These are phyloP conservation scores for Solanum appendiculatum DNA, from an alignment of 257 asterid genomes.

Conservation along the genomic window DNA sequence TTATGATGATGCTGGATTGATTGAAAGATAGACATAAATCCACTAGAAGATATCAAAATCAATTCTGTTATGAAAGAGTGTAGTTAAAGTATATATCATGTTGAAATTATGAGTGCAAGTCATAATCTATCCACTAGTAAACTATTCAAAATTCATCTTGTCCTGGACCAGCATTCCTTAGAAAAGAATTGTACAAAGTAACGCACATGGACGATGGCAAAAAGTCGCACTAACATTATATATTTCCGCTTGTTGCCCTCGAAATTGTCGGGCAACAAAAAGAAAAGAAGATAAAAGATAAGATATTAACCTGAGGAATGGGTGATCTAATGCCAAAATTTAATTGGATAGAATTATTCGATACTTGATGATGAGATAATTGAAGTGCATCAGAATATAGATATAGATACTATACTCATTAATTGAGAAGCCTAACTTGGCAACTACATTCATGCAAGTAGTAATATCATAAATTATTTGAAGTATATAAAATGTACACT, in stretches of 20 bases:
- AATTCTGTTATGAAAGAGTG: neutral
- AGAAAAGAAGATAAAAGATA: neutral
- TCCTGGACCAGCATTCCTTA: neutral
- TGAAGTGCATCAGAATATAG: neutral
- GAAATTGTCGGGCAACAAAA: neutral
- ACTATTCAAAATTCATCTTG: neutral
- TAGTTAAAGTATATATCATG: constrained; percentile 1
- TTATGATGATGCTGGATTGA: constrained; percentile 5
- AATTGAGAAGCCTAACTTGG: neutral
- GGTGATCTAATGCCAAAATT: neutral
- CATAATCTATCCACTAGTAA: neutral
- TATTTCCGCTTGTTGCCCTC: neutral
- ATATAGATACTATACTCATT: neutral
- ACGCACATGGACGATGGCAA: neutral
- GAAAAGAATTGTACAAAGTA: neutral
- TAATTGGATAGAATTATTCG: neutral
- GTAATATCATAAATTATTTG: neutral
- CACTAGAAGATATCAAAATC: neutral
- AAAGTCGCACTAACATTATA: too few species aligned
- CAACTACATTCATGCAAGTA: neutral
- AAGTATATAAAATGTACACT: neutral
- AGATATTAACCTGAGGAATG: neutral
- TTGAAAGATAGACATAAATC: neutral
- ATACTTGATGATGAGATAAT: neutral
- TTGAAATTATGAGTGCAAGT: constrained; percentile 5